Conservation (phyloP, 225 moss, liverwort and hornwort genomes). For the Marchantia paleacea region DNA sequence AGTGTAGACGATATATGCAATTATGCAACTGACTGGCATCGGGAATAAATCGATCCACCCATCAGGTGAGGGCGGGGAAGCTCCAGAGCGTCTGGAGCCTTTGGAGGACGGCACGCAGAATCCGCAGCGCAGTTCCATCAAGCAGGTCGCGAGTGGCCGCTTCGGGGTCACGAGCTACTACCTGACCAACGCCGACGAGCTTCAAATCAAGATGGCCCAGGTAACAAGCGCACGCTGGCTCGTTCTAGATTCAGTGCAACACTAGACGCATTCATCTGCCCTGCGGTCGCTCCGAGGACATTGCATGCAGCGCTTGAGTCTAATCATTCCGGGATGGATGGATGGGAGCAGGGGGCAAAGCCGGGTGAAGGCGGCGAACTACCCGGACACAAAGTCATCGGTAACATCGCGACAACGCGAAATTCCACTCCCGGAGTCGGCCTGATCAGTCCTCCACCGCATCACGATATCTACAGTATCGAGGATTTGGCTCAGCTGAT, state of each 20-base stretch:
- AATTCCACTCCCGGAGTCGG: slow-evolving; percentile 73
- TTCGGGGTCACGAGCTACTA: slow-evolving; percentile 76
- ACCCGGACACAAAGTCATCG: slow-evolving; percentile 73
- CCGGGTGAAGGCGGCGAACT: slow-evolving; percentile 79
- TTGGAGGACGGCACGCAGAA: slow-evolving; percentile 57
- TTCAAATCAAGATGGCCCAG: slow-evolving; percentile 92
- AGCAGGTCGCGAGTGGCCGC: slow-evolving; percentile 71
- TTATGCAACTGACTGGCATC: not conserved
- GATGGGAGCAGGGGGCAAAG: slow-evolving; percentile 58
- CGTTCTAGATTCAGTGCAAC: no score
- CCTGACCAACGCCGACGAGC: slow-evolving; percentile 70
- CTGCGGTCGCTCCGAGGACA: no score
- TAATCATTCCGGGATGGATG: not conserved
- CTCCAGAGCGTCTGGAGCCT: slow-evolving; percentile 51
- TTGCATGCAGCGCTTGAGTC: no score
- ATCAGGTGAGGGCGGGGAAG: slow-evolving; percentile 80
- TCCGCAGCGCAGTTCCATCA: slow-evolving; percentile 71
- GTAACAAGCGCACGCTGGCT: slow-evolving; percentile 27
- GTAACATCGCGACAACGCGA: slow-evolving; percentile 62
- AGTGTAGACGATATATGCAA: no score
- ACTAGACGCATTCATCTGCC: no score
- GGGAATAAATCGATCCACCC: not conserved
- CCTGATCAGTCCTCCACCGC: slow-evolving; percentile 79
- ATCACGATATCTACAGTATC: slow-evolving; percentile 80
- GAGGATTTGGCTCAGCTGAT: slow-evolving; percentile 81